A percentile compares a stretch with the other conserved stretches of the same genome.
Evolutionary conservation across 2,329 filamentous ascomycete genomes (phyloP).

Genomic region (Alternaria brassicae): DNA sequence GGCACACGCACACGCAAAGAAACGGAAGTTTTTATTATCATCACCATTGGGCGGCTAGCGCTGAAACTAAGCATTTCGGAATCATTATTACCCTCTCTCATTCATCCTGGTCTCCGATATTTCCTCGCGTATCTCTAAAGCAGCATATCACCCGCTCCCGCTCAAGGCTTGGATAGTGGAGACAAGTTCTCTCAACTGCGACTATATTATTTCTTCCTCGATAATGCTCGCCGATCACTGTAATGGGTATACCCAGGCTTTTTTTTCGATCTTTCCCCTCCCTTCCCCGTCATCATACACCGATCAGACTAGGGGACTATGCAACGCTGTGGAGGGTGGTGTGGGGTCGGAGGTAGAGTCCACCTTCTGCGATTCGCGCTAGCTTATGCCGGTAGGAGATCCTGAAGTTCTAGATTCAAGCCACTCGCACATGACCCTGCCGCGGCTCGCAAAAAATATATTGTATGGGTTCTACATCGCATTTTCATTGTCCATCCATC

Average conservation of each 20-base stretch:
- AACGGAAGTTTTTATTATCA: slow-evolving; percentile 13
- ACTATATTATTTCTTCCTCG: neutral
- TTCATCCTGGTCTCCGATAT: slow-evolving; percentile 12
- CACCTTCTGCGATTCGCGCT: neutral
- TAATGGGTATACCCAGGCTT: neutral
- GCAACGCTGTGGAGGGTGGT: slow-evolving; percentile 1
- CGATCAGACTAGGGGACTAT: slow-evolving; percentile 2
- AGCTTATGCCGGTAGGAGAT: neutral
- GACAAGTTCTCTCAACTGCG: neutral
- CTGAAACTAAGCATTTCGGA: slow-evolving; percentile 29
- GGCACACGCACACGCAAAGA: slow-evolving; percentile 4
- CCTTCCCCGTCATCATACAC: slow-evolving; percentile 1
- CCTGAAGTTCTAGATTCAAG: neutral
- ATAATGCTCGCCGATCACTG: neutral
- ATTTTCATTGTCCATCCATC: neutral
- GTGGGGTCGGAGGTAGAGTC: neutral
- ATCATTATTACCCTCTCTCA: slow-evolving; percentile 14
- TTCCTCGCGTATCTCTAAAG: neutral
- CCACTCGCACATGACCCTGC: neutral
- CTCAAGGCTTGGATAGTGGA: neutral
- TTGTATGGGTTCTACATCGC: neutral
- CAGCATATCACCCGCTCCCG: neutral
- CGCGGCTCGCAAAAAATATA: neutral
- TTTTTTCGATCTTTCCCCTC: neutral
- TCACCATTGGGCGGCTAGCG: slow-evolving; percentile 40